Base-by-base conservation (phyloP, 1,139 yeast species). In the Pichia sp. region DNA sequence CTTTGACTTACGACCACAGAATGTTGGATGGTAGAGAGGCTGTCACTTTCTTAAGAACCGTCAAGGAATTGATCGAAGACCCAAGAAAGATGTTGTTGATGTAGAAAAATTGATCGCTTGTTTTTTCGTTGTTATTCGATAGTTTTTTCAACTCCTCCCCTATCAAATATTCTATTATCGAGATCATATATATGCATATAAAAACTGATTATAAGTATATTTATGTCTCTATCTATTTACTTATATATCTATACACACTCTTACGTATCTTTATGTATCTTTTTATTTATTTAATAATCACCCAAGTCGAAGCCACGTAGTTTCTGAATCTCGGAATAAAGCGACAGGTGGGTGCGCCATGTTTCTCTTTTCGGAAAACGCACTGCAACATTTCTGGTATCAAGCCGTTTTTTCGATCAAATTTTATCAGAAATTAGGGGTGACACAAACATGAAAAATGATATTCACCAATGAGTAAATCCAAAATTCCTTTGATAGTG, bases 1-100 rank as follows among this genome's bases (percentile, higher is more conserved):
- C 99, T 53, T 84, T 93, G 73, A 93, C 99, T 55, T 93, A 93
- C 71, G 99, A 93, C 71, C 99, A 93, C 78, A 87, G 99, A 79
- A 85, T 93, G 68, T 80, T 95, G 69, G 99, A 93, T 70, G 99
- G 99, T 65, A 87, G 99, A 75, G 99, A 93, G 77, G 98, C 98
- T 50, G 99, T 95, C 59, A 88, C 95, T 54, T 93, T 91, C 89
- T 82, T 93, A 75, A 90, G 84, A 78, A 88, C 96, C 46, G 83
- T 93, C 61, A 93, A 93, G 80, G 99, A 93, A 76, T 84, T 88
- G 73, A 87, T 93, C 65, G 99, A 95, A 77, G 99, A 93, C 72
- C 99, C 99, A 73, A 87, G 96, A 80, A 93, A 89, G 80, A 93
- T 93, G 99, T 81, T 93, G 70, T 80, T 93, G 70, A 62, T 66